phyloP scores from a whole-genome alignment of 441 rosid species.

The Francoa sonchifolia region DNA sequence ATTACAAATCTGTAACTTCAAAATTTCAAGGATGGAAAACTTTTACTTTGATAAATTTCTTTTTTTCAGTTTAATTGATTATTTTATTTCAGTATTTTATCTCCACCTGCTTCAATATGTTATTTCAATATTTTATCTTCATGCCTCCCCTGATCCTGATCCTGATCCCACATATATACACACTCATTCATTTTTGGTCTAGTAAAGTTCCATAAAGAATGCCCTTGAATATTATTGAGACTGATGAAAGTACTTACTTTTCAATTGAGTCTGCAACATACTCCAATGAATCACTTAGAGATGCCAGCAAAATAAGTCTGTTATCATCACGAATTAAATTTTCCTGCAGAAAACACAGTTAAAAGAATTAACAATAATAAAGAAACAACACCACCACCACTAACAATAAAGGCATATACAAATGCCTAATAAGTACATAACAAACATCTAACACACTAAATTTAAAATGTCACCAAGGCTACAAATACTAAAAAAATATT shows the following conservation, averaged over 20 bases:
- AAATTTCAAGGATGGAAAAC: too few relatives aligned
- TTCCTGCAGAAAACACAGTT: constrained; percentile 41
- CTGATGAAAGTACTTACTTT: constrained; percentile 39
- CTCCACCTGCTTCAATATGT: too few relatives aligned
- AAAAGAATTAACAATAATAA: not conserved
- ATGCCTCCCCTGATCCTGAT: too few relatives aligned
- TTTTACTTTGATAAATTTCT: too few relatives aligned
- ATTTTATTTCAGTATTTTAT: too few relatives aligned
- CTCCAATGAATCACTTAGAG: constrained; percentile 97
- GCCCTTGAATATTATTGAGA: not conserved
- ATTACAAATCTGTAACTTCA: not conserved
- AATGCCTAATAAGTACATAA: too few relatives aligned
- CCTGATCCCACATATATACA: not conserved
- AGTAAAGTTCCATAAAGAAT: not conserved
- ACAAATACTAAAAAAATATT: too few relatives aligned
- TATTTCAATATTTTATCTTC: too few relatives aligned
- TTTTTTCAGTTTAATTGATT: too few relatives aligned
- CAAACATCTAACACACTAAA: too few relatives aligned
- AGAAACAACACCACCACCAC: not conserved
- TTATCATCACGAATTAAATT: constrained; percentile 89
- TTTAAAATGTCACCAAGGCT: too few relatives aligned
- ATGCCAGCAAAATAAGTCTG: constrained; percentile 87
- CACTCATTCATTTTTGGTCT: not conserved
- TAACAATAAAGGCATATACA: not conserved
- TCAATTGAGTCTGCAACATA: constrained; percentile 91